Evolutionary conservation across 768 basidiomycete species (phyloP).

Genomic region (Rhodotorula toruloides): DNA sequence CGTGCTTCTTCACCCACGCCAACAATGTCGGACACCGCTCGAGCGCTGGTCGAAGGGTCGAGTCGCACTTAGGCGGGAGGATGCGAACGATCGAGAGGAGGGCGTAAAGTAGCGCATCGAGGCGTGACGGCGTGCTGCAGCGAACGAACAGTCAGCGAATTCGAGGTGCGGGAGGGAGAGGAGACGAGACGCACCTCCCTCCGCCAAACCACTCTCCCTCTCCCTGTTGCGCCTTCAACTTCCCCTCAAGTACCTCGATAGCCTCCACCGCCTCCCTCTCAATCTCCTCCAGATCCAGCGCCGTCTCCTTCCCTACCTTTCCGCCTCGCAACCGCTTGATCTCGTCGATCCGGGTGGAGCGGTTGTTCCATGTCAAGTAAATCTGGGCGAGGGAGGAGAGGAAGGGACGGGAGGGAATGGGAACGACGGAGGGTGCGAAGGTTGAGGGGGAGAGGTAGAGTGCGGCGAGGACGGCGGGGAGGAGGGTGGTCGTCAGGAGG

Average conservation of each 20-base stretch:
- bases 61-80: conserved; percentile 15
- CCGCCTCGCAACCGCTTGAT: conserved; percentile 23
- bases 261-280: conserved; percentile 30
- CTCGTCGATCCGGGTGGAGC: conserved; percentile 15
- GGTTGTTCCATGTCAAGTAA: conserved; percentile 1
- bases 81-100: conserved; percentile 23
- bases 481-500: conserved; percentile 20
- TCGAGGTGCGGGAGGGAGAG: no score
- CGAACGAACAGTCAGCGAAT: not conserved
- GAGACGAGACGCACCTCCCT: not conserved
- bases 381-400: not conserved
- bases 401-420: not conserved
- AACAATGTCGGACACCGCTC: conserved; percentile 24
- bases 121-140: conserved; percentile 7
- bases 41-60: conserved; percentile 13
- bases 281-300: conserved; percentile 32
- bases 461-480: conserved; percentile 29
- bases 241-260: conserved; percentile 24
- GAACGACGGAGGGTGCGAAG: conserved; percentile 7
- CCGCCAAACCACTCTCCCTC: conserved; percentile 20
- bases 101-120: conserved; percentile 27
- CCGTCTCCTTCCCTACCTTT: conserved; percentile 4
- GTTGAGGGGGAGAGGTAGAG: conserved; percentile 23
- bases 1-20: conserved; percentile 18
- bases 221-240: not conserved